These are phyloP conservation scores for Circinella umbellata DNA, from an alignment of 371 early-diverging fungal genomes.

Conservation along the genomic window DNA sequence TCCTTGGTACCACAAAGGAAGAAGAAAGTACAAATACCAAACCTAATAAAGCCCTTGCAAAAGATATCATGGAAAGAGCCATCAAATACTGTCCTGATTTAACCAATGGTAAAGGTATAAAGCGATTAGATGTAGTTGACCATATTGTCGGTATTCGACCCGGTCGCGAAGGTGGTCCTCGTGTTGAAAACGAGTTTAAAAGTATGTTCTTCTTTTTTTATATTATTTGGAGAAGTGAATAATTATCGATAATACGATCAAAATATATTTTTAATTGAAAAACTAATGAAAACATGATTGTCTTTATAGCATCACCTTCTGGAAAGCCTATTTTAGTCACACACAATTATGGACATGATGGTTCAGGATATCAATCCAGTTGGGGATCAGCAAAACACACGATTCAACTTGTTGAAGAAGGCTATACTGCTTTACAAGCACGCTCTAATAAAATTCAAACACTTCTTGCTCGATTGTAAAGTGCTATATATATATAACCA, in stretches of 20 bases:
- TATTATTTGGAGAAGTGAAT: too few relatives aligned
- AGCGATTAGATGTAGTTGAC: slow-evolving; percentile 53
- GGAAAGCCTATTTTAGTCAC: slow-evolving; percentile 57
- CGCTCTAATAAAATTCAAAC: slow-evolving; percentile 17
- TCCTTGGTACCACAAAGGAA: slow-evolving; percentile 80
- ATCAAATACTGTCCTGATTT: slow-evolving; percentile 38
- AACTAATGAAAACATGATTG: neutral
- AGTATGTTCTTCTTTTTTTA: slow-evolving; percentile 26
- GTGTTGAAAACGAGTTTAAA: slow-evolving; percentile 65
- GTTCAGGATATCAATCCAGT: slow-evolving; percentile 67
- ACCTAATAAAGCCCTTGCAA: slow-evolving; percentile 15
- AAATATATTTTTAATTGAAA: neutral
- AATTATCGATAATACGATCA: too few relatives aligned
- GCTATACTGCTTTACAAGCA: slow-evolving; percentile 19
- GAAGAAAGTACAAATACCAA: slow-evolving; percentile 52
- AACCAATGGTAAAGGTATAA: slow-evolving; percentile 36
- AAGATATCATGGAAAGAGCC: slow-evolving; percentile 29
- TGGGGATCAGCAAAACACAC: slow-evolving; percentile 72
- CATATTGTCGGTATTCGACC: slow-evolving; percentile 70
- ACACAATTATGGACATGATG: slow-evolving; percentile 81
- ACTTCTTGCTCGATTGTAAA: slow-evolving; percentile 17
- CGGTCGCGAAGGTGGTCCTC: slow-evolving; percentile 62
- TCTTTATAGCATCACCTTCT: slow-evolving; percentile 31
- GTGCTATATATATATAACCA: neutral
- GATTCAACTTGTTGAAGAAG: slow-evolving; percentile 50